These are phyloP conservation scores for Fusarium illudens DNA, from an alignment of 2,329 filamentous ascomycete species.

Conservation along the genomic window DNA sequence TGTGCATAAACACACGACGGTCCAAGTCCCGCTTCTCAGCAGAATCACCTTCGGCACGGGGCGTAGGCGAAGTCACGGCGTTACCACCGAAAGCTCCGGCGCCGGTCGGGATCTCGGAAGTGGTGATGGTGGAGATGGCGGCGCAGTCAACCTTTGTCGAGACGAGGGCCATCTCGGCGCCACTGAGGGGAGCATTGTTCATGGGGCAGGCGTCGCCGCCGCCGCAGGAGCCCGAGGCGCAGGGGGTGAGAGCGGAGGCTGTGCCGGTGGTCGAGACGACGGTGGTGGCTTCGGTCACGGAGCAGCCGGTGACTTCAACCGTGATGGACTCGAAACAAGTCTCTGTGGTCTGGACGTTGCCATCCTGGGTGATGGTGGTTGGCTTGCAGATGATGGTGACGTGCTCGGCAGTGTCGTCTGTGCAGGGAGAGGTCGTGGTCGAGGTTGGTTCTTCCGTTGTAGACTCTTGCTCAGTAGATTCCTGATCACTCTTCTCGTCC, in stretches of 20 bases:
- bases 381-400: constrained; percentile 22
- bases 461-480: constrained; percentile 21
- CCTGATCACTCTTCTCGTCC: constrained; percentile 16
- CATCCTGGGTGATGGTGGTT: constrained; percentile 6
- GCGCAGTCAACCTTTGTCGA: constrained; percentile 12
- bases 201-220: constrained; percentile 20
- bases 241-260: not conserved
- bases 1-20: constrained; percentile 6
- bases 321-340: constrained; percentile 18
- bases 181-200: constrained; percentile 4
- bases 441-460: constrained; percentile 14
- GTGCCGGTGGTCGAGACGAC: constrained; percentile 14
- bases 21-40: constrained; percentile 4
- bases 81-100: not conserved
- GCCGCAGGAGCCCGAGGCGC: constrained; percentile 23
- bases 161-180: constrained; percentile 4
- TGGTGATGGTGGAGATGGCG: constrained; percentile 17
- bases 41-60: not conserved
- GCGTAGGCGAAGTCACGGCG: constrained; percentile 8
- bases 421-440: constrained; percentile 18
- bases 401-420: constrained; percentile 17
- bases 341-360: constrained; percentile 1
- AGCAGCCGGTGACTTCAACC: constrained; percentile 10
- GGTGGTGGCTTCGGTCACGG: constrained; percentile 24
- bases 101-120: constrained; percentile 11